phyloP scores from a whole-genome alignment of 1,284 basidiomycete genomes.

The Anthracocystis panici-leucophaei region DNA sequence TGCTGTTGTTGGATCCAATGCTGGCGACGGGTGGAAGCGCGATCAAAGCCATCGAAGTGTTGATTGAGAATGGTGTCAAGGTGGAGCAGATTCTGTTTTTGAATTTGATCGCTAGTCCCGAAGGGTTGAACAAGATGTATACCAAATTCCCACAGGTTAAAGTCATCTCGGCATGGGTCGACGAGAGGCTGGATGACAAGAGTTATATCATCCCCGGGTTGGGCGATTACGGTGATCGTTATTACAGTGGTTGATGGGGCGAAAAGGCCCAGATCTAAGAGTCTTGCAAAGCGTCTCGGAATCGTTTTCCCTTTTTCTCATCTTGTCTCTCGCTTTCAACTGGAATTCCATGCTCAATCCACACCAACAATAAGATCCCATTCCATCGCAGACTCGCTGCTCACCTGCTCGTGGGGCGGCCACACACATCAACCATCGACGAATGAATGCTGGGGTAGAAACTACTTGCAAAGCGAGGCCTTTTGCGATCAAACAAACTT shows the following conservation, averaged over 20 bases:
- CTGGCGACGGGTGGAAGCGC: slow-evolving; percentile 95
- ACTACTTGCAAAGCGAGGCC: background rate
- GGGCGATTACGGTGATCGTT: slow-evolving; percentile 67
- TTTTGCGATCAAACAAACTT: slow-evolving; percentile 70
- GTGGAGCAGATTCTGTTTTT: slow-evolving; percentile 91
- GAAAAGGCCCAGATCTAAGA: too few species aligned
- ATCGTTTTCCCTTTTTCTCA: too few species aligned
- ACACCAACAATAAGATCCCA: too few species aligned
- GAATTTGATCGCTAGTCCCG: slow-evolving; percentile 92
- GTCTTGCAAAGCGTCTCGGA: too few species aligned
- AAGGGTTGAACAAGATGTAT: slow-evolving; percentile 88
- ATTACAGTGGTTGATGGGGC: slow-evolving; percentile 53
- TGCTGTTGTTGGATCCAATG: slow-evolving; percentile 96
- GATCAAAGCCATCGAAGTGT: slow-evolving; percentile 94
- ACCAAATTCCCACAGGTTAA: slow-evolving; percentile 82
- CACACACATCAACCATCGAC: too few species aligned
- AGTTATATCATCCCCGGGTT: slow-evolving; percentile 70
- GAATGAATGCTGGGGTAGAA: too few species aligned
- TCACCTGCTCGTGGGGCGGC: too few species aligned
- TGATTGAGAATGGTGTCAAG: slow-evolving; percentile 84
- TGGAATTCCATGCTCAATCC: too few species aligned
- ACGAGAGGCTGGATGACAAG: slow-evolving; percentile 88
- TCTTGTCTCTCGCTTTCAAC: too few species aligned
- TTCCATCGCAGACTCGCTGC: too few species aligned
- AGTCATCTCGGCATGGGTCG: slow-evolving; percentile 94